These are phyloP conservation scores for Arthrocladium fulminans DNA, from an alignment of 2,329 filamentous ascomycete genomes.

Conservation along the genomic window DNA sequence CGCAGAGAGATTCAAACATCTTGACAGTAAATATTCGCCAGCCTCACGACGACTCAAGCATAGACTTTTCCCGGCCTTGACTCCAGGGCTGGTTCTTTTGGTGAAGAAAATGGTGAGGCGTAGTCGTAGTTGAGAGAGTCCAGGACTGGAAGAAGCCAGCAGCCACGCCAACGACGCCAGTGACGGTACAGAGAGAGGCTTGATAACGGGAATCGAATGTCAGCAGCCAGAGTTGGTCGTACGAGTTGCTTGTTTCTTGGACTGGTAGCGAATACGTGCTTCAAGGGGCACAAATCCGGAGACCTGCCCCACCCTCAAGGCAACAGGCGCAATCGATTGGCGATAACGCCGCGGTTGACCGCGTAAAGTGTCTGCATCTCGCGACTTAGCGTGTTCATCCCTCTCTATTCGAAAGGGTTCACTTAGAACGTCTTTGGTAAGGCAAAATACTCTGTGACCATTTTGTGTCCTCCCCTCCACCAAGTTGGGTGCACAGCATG, in stretches of 20 bases:
- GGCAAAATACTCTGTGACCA: neutral
- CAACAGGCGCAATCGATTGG: neutral
- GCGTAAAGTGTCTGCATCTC: neutral
- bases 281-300: neutral
- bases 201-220: too few relatives aligned
- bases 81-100: too few relatives aligned
- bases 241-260: neutral
- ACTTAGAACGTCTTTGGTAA: neutral
- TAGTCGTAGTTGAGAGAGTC: too few relatives aligned
- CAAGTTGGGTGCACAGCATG: conserved; percentile 12
- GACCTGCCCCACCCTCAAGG: neutral
- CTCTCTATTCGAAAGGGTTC: neutral
- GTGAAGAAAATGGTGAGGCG: too few relatives aligned
- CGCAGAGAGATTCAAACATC: too few relatives aligned
- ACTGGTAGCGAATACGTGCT: conserved; percentile 1
- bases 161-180: too few relatives aligned
- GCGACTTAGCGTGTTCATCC: neutral
- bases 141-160: too few relatives aligned
- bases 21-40: too few relatives aligned
- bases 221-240: too few relatives aligned
- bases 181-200: too few relatives aligned
- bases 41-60: too few relatives aligned
- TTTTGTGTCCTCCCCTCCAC: neutral
- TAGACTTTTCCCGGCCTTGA: too few relatives aligned
- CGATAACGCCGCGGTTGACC: neutral